A percentile compares a stretch with the other conserved stretches of the same genome.
These are phyloP conservation scores for Asclepias syriaca DNA, from an alignment of 257 asterid genomes.

Conservation along the genomic window DNA sequence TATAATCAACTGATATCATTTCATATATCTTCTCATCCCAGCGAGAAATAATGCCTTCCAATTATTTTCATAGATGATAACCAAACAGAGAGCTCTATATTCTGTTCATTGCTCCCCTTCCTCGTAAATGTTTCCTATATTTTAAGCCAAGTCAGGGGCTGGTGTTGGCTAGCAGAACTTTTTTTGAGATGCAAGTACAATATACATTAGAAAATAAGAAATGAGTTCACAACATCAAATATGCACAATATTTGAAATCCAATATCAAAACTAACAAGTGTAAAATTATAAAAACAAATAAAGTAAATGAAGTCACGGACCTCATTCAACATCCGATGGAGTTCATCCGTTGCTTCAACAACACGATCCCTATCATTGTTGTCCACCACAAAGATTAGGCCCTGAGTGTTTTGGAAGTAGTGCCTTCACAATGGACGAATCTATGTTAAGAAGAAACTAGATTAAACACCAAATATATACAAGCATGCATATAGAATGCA, in stretches of 20 bases:
- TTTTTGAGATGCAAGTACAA: background rate
- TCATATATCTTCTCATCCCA: background rate
- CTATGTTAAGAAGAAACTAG: slow-evolving; percentile 11
- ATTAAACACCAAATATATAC: background rate
- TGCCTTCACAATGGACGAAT: slow-evolving; percentile 49
- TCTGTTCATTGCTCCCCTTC: background rate
- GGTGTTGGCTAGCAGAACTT: background rate
- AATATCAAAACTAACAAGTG: background rate
- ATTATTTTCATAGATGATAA: background rate
- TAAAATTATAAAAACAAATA: background rate
- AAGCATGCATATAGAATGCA: background rate
- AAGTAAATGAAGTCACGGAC: slow-evolving; percentile 1
- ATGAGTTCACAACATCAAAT: background rate
- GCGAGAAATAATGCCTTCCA: background rate
- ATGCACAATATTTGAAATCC: background rate
- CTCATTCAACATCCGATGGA: slow-evolving; percentile 47
- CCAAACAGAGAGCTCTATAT: background rate
- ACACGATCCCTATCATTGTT: slow-evolving; percentile 43
- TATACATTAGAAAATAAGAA: background rate
- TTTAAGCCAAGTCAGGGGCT: background rate
- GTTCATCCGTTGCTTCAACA: slow-evolving; percentile 41
- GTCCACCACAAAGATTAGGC: slow-evolving; percentile 40
- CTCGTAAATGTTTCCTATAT: background rate
- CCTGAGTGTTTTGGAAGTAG: slow-evolving; percentile 41
- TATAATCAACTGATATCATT: background rate